Evolutionary conservation across 257 asterid species (phyloP), one percentile per base, ranked within the genome.

Genomic region (Pogostemon cablin): DNA sequence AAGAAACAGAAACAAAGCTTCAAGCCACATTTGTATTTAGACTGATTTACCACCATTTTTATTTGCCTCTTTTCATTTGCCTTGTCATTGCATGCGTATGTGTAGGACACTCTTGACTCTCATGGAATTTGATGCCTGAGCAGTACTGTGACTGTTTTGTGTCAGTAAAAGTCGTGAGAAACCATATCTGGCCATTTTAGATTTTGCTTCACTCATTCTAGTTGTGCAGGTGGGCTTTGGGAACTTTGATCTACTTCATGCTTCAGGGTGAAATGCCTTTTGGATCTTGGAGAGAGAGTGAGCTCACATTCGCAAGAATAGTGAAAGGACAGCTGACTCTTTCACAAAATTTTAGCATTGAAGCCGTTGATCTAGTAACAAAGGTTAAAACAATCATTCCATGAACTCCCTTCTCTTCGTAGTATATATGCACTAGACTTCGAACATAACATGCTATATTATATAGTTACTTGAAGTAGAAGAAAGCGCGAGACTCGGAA

Each of bases 281-380:
- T 70, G 97, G 97, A 61, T 90, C 96, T 47, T 90, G 98, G 98
- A 86, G 98, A 83, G 96, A 88, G 66, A 90, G 92, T 74, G 97
- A 93, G 80, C 92, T 93, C 76, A 89, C 96, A 8, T 88, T 82
- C 59, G 95, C 96, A 46, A 84, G 96, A 82, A 85, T 90, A 49
- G 97, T 91, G 38, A 90, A 82, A 81, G 95, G 96, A 49, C 97
- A 86, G 78, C 84, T 90, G 48, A 83, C 92, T 60, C 88, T 90
- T 75, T 95, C 98, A 20, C 83, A 85, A 43, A 72, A 71, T 38
- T 86, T 88, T 70, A 88, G 92, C 84, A 69, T 65, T 39, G 84
- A 84, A 62, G 95, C 95, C 72, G 84, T 79, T 71, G 96, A 93
- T 82, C 93, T 93, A 80, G 82, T 90, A 48, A 87, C 85, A n/a